Base-by-base conservation (phyloP, 2,329 filamentous ascomycete species). In the Paraconiothyrium brasiliense region DNA sequence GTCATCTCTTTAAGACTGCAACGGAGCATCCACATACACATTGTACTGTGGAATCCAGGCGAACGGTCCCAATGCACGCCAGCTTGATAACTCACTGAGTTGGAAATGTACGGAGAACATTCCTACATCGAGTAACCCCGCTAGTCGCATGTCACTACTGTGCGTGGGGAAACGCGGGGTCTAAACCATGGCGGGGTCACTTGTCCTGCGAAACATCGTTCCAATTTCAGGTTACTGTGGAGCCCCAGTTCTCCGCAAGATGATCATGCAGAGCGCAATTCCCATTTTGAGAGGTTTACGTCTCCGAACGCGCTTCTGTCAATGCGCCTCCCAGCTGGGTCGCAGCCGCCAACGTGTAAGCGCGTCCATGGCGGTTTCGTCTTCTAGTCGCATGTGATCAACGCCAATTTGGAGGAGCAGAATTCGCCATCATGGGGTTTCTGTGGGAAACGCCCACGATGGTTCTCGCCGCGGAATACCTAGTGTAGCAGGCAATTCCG, bases 91-190 rank as follows among this genome's bases (percentile, higher is more conserved):
- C 27, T 35, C 24, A 55, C 59, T 48, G 39, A 67, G 54, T 34
- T 39, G 59, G 67, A 55, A 68, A 41, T 50, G 24, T 55, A 49
- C 67, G 66, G 67, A 70, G 67, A 67, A 65, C 39, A 46, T 54
- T 57, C 37, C 56, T 49, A 61, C 16, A 63, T 62, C 24, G 50
- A 57, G 60, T 58, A 60, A 37, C 41, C 44, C 50, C 51, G 24
- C 52, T 41, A 35, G 48, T 44, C 34, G 58, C 32, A 39, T 34
- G 27, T 54, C 50, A 5, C 35, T 44, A 27, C 16, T 48, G 51
- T 32, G 16, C 24, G 43, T 50, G 43, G 43, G 32, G 55, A 63
- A 64, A 37, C 61, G 66, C 66, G 63, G 66, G 66, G 66, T 47
- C 30, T 54, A 54, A 10, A 27, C 52, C 22, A 37, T 47, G 13